Evolutionary conservation across 2,329 filamentous ascomycete genomes (phyloP).

Genomic region (Fusarium nygamai): DNA sequence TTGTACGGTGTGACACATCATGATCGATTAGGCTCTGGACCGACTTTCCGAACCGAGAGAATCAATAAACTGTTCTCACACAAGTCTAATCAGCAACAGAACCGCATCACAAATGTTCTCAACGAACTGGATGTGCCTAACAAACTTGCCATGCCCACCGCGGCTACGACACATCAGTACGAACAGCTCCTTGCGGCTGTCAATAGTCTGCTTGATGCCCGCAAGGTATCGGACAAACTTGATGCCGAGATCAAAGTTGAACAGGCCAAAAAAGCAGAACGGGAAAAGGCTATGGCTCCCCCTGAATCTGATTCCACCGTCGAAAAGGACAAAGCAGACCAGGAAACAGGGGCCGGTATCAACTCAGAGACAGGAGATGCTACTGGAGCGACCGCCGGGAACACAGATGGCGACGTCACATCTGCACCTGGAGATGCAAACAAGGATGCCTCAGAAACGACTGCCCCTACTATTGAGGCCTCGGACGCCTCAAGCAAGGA

Average conservation of each 20-base stretch:
- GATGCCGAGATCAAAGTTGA: conserved; percentile 74
- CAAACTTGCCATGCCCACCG: conserved; percentile 78
- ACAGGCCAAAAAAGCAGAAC: conserved; percentile 65
- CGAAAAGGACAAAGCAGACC: conserved; percentile 28
- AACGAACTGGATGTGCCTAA: conserved; percentile 76
- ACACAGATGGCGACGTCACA: conserved; percentile 17
- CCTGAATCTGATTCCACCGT: conserved; percentile 21
- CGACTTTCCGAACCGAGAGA: conserved; percentile 88
- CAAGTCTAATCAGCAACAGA: conserved; percentile 79
- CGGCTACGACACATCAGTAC: conserved; percentile 75
- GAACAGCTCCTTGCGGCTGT: conserved; percentile 77
- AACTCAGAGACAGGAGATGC: conserved; percentile 23
- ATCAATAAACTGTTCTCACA: conserved; percentile 81
- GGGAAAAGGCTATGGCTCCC: conserved; percentile 51
- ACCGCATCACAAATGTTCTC: conserved; percentile 78
- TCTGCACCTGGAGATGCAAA: conserved; percentile 33
- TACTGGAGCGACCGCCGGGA: conserved; percentile 1
- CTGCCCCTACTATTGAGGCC: conserved; percentile 11
- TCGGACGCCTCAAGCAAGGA: conserved; percentile 23
- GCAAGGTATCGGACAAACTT: conserved; percentile 80
- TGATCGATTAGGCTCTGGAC: conserved; percentile 85
- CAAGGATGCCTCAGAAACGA: conserved; percentile 18
- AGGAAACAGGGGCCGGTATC: conserved; percentile 13
- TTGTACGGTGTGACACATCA: conserved; percentile 87
- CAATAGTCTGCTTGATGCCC: conserved; percentile 73